Evolutionary conservation across 2,329 filamentous ascomycete genomes (phyloP).

Genomic region (Furcasterigmium furcatum): DNA sequence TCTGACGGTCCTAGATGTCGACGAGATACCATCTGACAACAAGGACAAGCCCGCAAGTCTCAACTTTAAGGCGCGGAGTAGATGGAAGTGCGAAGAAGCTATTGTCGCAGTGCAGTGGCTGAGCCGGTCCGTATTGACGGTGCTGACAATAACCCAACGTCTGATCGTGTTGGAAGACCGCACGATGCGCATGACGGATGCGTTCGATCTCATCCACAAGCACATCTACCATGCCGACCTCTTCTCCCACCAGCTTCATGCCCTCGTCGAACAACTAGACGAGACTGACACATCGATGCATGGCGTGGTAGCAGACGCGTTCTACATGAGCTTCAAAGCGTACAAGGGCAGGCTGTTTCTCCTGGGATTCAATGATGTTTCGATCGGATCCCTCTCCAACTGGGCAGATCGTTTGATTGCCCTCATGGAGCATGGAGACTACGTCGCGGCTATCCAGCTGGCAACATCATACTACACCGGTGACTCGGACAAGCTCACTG

Average conservation of each 20-base stretch:
- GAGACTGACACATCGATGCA: conserved; percentile 88
- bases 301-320: conserved; percentile 93
- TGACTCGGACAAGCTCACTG: conserved; percentile 87
- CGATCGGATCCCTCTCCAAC: conserved; percentile 88
- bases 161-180: conserved; percentile 89
- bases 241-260: conserved; percentile 83
- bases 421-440: conserved; percentile 95
- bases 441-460: conserved; percentile 84
- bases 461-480: conserved; percentile 92
- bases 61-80: conserved; percentile 75
- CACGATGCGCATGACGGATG: conserved; percentile 86
- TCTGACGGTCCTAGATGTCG: conserved; percentile 87
- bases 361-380: conserved; percentile 89
- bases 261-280: conserved; percentile 82
- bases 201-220: conserved; percentile 86
- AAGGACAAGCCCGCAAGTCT: conserved; percentile 76
- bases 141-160: conserved; percentile 91
- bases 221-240: conserved; percentile 90
- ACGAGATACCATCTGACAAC: conserved; percentile 65
- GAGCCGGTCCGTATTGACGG: conserved; percentile 84
- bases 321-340: conserved; percentile 94
- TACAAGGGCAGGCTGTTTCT: conserved; percentile 94
- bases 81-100: conserved; percentile 92
- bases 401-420: conserved; percentile 94
- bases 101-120: conserved; percentile 98